These are phyloP conservation scores for Agaricus sinodeliciosus DNA, from an alignment of 768 basidiomycete species.

Conservation along the genomic window DNA sequence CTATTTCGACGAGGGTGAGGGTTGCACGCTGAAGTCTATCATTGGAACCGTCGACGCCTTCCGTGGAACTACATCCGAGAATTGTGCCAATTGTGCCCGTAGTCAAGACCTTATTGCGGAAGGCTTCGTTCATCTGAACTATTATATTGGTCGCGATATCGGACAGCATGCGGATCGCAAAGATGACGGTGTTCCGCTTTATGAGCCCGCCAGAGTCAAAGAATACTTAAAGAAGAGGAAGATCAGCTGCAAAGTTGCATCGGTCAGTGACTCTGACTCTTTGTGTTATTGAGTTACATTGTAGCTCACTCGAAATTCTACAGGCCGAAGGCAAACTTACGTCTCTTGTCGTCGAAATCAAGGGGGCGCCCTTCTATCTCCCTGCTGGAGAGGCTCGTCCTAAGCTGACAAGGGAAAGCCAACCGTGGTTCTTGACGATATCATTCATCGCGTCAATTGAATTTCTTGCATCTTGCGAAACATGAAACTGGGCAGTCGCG, in stretches of 20 bases:
- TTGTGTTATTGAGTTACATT: not conserved
- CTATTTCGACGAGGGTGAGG: constrained; percentile 37
- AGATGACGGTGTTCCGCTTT: too few relatives aligned
- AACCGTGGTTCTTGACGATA: not conserved
- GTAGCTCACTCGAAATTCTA: not conserved
- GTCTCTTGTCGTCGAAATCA: not conserved
- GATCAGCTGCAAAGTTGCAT: not conserved
- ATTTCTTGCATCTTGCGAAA: not conserved
- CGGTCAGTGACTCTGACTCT: not conserved
- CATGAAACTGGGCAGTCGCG: too few relatives aligned
- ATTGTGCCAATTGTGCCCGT: constrained; percentile 35
- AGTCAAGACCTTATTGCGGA: constrained; percentile 22
- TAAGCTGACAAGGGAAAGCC: not conserved
- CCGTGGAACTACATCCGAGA: constrained; percentile 26
- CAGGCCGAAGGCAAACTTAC: not conserved
- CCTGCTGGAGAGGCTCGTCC: not conserved
- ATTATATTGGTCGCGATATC: constrained; percentile 20
- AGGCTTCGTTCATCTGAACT: constrained; percentile 34
- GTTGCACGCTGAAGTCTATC: constrained; percentile 16
- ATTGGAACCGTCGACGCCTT: constrained; percentile 14
- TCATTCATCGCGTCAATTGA: not conserved
- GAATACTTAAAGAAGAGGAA: not conserved
- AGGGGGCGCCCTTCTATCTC: not conserved
- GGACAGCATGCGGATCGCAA: constrained; percentile 3
- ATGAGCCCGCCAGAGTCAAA: constrained; percentile 14